These are phyloP conservation scores for Termitomyces sp. DNA, from an alignment of 768 basidiomycete species.

Conservation along the genomic window DNA sequence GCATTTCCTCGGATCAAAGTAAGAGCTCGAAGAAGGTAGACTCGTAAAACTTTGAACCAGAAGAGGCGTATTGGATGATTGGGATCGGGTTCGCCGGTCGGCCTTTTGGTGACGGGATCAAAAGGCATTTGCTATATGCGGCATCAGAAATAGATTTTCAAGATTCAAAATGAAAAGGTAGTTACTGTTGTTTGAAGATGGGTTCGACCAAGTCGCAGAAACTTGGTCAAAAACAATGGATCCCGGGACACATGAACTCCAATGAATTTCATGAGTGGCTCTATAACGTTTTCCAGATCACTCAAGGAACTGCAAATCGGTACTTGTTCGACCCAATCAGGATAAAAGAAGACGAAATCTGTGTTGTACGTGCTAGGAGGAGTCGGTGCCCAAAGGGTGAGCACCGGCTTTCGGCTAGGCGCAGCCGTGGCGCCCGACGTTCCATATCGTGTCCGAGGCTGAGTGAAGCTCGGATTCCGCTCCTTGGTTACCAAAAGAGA, in stretches of 20 bases:
- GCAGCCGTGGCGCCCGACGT: constrained; percentile 49
- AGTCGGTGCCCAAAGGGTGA: constrained; percentile 77
- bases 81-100: constrained; percentile 48
- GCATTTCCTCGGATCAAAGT: constrained; percentile 84
- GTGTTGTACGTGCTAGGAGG: constrained; percentile 72
- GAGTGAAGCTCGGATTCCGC: constrained; percentile 57
- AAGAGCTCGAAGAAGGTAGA: constrained; percentile 82
- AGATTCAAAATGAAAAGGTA: neutral
- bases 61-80: constrained; percentile 64
- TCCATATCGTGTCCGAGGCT: constrained; percentile 63
- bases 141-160: neutral
- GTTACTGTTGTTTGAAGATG: constrained; percentile 56
- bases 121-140: constrained; percentile 33
- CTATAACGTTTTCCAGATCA: constrained; percentile 72
- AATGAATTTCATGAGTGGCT: constrained; percentile 77
- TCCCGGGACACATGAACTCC: constrained; percentile 81
- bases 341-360: constrained; percentile 91
- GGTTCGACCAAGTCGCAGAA: constrained; percentile 71
- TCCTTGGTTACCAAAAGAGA: constrained; percentile 50
- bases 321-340: constrained; percentile 72
- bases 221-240: constrained; percentile 71
- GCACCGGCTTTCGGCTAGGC: constrained; percentile 54
- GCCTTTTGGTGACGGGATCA: constrained; percentile 62
- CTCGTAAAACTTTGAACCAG: constrained; percentile 80
- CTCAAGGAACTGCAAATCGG: constrained; percentile 61